Percentiles rank a stretch among this genome's conserved stretches.
Conservation (phyloP, 1,139 yeast species). For the Pneumocystis canis region DNA sequence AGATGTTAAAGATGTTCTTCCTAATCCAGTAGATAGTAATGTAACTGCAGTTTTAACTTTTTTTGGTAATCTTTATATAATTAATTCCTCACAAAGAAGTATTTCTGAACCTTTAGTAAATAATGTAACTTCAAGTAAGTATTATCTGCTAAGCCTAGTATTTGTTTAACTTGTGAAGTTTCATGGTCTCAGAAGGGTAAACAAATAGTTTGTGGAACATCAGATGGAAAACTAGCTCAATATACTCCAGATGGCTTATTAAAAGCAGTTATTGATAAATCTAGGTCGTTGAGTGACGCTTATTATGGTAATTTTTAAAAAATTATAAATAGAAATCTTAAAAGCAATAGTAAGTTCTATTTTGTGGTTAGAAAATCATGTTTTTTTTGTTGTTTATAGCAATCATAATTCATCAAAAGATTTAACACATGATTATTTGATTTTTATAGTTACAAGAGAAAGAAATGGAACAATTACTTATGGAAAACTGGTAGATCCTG, state of each 20-base stretch:
- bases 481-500: background rate
- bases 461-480: background rate
- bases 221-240: slow-evolving; percentile 20
- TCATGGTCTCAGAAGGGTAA: slow-evolving; percentile 27
- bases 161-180: slow-evolving; percentile 6
- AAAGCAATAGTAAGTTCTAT: slow-evolving; percentile 9
- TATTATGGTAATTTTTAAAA: slow-evolving; percentile 9
- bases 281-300: slow-evolving; percentile 17
- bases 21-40: slow-evolving; percentile 11
- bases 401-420: slow-evolving; percentile 1
- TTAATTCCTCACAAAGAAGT: slow-evolving; percentile 10
- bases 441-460: background rate
- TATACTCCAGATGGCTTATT: slow-evolving; percentile 20
- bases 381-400: slow-evolving; percentile 22
- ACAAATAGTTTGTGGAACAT: slow-evolving; percentile 21
- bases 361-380: slow-evolving; percentile 16
- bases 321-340: slow-evolving; percentile 15
- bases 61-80: slow-evolving; percentile 14
- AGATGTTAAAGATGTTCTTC: slow-evolving; percentile 7
- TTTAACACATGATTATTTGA: background rate
- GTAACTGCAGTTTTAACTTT: slow-evolving; percentile 18
- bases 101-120: slow-evolving; percentile 10
- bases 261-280: slow-evolving; percentile 15
- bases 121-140: slow-evolving; percentile 17
- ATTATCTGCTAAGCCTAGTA: background rate